A percentile compares a stretch with the other conserved stretches of the same genome.
Evolutionary conservation across 306 rosid genomes (phyloP).

Genomic region (Begonia masoniana): DNA sequence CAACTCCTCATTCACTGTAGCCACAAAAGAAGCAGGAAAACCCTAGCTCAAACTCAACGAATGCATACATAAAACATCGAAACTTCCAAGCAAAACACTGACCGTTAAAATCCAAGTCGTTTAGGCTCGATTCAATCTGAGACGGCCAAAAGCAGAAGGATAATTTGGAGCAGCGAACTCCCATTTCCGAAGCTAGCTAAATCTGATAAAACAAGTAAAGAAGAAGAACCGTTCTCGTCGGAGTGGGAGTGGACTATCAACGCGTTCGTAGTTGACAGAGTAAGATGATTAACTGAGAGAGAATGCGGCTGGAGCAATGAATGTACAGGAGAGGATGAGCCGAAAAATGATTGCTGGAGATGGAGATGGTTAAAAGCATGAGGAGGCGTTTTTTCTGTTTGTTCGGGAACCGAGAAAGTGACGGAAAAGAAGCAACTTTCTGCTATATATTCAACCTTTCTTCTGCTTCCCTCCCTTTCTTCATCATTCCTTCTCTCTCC

Average conservation of each 20-base stretch:
- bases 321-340: constrained; percentile 6
- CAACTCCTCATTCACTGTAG: constrained; percentile 56
- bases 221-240: neutral
- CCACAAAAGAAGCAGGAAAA: constrained; percentile 7
- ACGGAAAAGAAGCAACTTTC: constrained; percentile 12
- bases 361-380: constrained; percentile 2
- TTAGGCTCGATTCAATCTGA: constrained; percentile 53
- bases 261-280: neutral
- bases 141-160: constrained; percentile 87
- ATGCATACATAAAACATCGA: neutral
- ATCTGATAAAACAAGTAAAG: neutral
- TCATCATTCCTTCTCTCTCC: constrained; percentile 13
- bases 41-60: constrained; percentile 4
- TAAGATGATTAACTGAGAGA: neutral
- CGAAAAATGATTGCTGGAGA: constrained; percentile 1
- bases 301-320: neutral
- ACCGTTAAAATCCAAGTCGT: constrained; percentile 51
- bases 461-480: constrained; percentile 4
- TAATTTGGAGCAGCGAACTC: constrained; percentile 87
- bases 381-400: constrained; percentile 8
- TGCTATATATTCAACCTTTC: constrained; percentile 31
- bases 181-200: constrained; percentile 52
- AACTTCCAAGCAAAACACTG: constrained; percentile 16
- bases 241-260: neutral
- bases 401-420: constrained; percentile 48